phyloP scores from a whole-genome alignment of 805 yeast species.

The Ogataea paradorogensis region DNA sequence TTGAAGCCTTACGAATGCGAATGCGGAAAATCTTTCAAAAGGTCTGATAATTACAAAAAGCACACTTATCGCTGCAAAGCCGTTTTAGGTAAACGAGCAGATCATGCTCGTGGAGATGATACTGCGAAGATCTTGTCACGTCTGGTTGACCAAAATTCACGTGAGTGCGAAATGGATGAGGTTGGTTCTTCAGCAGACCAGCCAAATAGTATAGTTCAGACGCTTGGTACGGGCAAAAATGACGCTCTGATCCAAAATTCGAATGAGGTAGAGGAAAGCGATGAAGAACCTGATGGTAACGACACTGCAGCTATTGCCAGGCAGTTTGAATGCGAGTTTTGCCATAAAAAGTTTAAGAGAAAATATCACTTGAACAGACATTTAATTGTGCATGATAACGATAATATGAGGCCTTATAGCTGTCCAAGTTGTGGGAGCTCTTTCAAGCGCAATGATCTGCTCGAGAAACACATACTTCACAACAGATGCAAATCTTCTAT shows the following conservation, averaged over 20 bases:
- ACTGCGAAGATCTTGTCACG: no score
- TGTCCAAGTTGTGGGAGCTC: slow-evolving; percentile 17
- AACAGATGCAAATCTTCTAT: slow-evolving; percentile 32
- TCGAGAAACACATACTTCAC: slow-evolving; percentile 17
- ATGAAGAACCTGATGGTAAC: slow-evolving; percentile 1
- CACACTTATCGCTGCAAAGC: slow-evolving; percentile 22
- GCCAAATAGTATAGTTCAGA: no score
- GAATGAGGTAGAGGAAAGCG: not conserved
- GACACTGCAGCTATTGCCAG: slow-evolving; percentile 6
- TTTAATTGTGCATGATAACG: slow-evolving; percentile 17
- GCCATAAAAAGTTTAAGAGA: slow-evolving; percentile 19
- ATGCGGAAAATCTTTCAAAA: slow-evolving; percentile 25
- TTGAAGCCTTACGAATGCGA: slow-evolving; percentile 24
- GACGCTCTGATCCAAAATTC: not conserved
- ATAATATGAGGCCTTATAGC: slow-evolving; percentile 16
- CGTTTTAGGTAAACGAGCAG: slow-evolving; percentile 2
- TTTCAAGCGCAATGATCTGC: slow-evolving; percentile 21
- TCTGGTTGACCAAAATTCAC: no score
- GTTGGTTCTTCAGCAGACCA: no score
- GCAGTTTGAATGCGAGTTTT: slow-evolving; percentile 15
- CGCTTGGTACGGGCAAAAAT: not conserved
- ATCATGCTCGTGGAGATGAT: not conserved
- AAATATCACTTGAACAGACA: slow-evolving; percentile 24
- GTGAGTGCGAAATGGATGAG: no score
- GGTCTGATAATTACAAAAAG: slow-evolving; percentile 27